Percentiles rank a stretch among this genome's conserved stretches.
Conservation (phyloP, 257 asterid species). For the Anisodus acutangulus region DNA sequence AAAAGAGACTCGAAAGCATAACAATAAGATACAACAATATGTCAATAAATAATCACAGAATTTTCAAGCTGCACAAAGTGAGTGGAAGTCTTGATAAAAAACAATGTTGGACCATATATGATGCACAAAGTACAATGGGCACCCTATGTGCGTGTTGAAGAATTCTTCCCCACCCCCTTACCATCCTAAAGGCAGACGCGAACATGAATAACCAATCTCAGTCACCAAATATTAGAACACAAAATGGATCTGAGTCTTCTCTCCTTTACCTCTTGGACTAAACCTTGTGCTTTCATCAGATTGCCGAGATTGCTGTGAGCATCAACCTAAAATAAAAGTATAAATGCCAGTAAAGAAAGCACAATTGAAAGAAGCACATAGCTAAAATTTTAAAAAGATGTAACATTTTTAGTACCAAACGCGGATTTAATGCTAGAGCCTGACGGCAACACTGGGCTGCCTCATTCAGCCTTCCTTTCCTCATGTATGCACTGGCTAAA, state of each 20-base stretch:
- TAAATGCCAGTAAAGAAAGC: conserved; percentile 27
- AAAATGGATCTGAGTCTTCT: conserved; percentile 2
- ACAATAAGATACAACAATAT: neutral
- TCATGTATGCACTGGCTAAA: conserved; percentile 97
- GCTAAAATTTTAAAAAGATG: conserved; percentile 27
- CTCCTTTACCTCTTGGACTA: conserved; percentile 75
- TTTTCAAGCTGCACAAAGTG: conserved; percentile 16
- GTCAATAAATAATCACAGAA: conserved; percentile 4
- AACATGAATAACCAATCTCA: neutral
- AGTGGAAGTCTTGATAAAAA: neutral
- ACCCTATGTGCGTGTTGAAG: neutral
- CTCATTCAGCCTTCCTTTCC: conserved; percentile 88
- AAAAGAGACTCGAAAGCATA: neutral
- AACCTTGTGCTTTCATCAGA: conserved; percentile 98
- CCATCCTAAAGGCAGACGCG: neutral
- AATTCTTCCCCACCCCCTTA: neutral
- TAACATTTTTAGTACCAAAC: conserved; percentile 53
- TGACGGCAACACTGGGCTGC: conserved; percentile 99
- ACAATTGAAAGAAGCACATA: conserved; percentile 11
- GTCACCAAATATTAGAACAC: conserved; percentile 19
- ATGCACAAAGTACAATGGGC: conserved; percentile 17
- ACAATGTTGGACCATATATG: neutral
- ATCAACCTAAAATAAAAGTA: conserved; percentile 76
- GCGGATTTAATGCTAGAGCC: conserved; percentile 93
- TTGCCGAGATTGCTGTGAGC: conserved; percentile 99